phyloP scores from a whole-genome alignment of 2,329 filamentous ascomycete genomes.

The Aureobasidium sp. region DNA sequence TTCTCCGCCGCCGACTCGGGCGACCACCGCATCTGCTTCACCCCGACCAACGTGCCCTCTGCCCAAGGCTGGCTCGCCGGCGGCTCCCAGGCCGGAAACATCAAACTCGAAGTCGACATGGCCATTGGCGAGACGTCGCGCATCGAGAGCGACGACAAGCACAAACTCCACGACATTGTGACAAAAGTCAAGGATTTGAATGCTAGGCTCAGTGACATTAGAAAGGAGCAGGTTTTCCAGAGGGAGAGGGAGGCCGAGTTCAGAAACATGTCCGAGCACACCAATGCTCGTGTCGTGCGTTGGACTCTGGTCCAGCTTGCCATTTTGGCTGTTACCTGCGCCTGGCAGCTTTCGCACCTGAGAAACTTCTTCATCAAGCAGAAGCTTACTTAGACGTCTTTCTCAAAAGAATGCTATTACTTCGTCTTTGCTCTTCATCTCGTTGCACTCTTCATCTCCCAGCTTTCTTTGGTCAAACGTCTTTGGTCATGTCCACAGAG shows the following conservation, averaged over 20 bases:
- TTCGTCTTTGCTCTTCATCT: neutral
- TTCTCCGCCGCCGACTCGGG: slow-evolving; percentile 93
- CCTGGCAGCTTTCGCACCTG: slow-evolving; percentile 94
- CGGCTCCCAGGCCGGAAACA: slow-evolving; percentile 58
- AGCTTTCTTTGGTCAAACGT: too few relatives aligned
- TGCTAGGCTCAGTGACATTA: slow-evolving; percentile 74
- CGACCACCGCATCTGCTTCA: slow-evolving; percentile 93
- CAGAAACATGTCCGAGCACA: slow-evolving; percentile 90
- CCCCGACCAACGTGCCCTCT: slow-evolving; percentile 64
- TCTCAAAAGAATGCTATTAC: neutral
- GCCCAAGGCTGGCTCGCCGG: slow-evolving; percentile 63
- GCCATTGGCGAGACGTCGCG: slow-evolving; percentile 89
- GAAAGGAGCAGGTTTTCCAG: slow-evolving; percentile 93
- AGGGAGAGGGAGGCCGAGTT: slow-evolving; percentile 96
- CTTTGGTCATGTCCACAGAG: too few relatives aligned
- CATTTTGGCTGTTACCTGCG: slow-evolving; percentile 78
- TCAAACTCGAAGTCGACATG: slow-evolving; percentile 80
- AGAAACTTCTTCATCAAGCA: slow-evolving; percentile 99
- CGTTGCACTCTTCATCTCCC: too few relatives aligned
- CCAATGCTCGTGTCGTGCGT: slow-evolving; percentile 81
- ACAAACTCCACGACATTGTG: slow-evolving; percentile 82
- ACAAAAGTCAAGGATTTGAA: slow-evolving; percentile 85
- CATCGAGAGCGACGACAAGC: slow-evolving; percentile 89
- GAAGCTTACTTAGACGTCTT: slow-evolving; percentile 69
- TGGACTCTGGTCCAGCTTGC: slow-evolving; percentile 89